These are phyloP conservation scores for Pseudognaphalium luteoalbum DNA, from an alignment of 129 eudicot genomes.

Conservation along the genomic window DNA sequence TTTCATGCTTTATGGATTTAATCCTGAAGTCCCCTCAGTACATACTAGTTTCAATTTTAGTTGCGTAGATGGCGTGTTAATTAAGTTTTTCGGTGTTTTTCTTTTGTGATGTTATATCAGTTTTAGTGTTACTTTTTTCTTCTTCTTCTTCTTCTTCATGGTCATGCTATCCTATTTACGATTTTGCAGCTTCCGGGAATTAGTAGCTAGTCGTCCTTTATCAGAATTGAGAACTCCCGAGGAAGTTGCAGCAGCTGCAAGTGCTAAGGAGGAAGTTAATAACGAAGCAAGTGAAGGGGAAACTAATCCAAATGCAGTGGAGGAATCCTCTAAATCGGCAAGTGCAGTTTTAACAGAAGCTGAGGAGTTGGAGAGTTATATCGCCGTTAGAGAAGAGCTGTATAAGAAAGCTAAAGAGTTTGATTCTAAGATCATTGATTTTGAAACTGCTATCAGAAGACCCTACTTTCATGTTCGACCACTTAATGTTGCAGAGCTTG, in stretches of 20 bases:
- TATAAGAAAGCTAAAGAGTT: conserved; percentile 92
- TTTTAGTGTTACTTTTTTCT: not conserved
- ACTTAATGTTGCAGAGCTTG: conserved; percentile 85
- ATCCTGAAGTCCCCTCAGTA: not conserved
- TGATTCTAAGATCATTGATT: conserved; percentile 90
- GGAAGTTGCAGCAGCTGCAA: conserved; percentile 65
- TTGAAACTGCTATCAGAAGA: conserved; percentile 93
- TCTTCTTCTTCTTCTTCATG: not conserved
- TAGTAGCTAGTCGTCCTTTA: conserved; percentile 90
- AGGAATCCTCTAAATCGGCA: conserved; percentile 54
- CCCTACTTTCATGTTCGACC: conserved; percentile 99
- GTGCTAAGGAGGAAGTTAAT: conserved; percentile 40
- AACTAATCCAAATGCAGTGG: conserved; percentile 56
- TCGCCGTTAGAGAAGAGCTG: conserved; percentile 89
- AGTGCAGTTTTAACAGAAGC: conserved; percentile 84
- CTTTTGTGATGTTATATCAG: too few species aligned
- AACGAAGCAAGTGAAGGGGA: conserved; percentile 70
- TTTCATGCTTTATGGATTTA: not conserved
- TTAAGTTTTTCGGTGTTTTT: too few species aligned
- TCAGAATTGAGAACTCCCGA: conserved; percentile 83
- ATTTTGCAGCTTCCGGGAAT: conserved; percentile 78
- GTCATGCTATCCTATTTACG: not conserved
- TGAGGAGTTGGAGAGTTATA: conserved; percentile 95
- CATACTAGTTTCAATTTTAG: not conserved
- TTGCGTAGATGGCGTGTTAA: not conserved